Base-by-base conservation (phyloP, 2,329 filamentous ascomycete genomes). In the Aspergillus japonicus region DNA sequence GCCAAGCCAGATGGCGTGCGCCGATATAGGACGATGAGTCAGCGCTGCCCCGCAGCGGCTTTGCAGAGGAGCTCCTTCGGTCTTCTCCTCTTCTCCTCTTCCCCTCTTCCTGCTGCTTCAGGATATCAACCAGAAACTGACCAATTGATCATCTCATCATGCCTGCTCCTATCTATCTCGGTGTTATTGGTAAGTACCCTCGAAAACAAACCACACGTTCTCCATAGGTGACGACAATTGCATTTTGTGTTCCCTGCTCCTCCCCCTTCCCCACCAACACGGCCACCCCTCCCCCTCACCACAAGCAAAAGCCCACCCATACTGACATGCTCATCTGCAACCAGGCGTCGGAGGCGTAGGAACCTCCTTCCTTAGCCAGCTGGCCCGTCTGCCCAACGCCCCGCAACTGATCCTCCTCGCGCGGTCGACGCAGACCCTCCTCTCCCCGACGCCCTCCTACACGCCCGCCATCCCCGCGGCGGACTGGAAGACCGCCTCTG, bases 291-390 rank as follows among this genome's bases (percentile, higher is more conserved):
- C 26, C 21, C 5, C n/a, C 21, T 16, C 23, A 44, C 49, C 35
- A 29, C 42, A 48, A 35, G 53, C 50, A 42, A 51, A 12, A 44
- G 19, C 23, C 33, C 31, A 16, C 42, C 54, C 14, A 21, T 44
- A 33, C 29, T 47, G 21, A 60, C 23, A n/a, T 8, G 26, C 47
- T 19, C 24, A 35, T 16, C 7, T 29, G 1, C 54, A 58, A 52
- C 21, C 71, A 96, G 93, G 95, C 72, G 90, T 90, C 69, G 95
- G 95, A 68, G 94, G 94, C 65, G 95, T 98, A 63, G 95, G 95
- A 71, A 93, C 93, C 78, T 87, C 87, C 79, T 97, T 98, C 82
- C 86, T 98, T 64, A 82, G 83, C 67, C 95, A 98, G 78, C 87
- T 98, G 60, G 82, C 89, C 65, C 80, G 83, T 64, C 86, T 89